A percentile compares a stretch with the other conserved stretches of the same genome.
Evolutionary conservation across 768 basidiomycete genomes (phyloP).

Genomic region (Tricholoma matsutake): DNA sequence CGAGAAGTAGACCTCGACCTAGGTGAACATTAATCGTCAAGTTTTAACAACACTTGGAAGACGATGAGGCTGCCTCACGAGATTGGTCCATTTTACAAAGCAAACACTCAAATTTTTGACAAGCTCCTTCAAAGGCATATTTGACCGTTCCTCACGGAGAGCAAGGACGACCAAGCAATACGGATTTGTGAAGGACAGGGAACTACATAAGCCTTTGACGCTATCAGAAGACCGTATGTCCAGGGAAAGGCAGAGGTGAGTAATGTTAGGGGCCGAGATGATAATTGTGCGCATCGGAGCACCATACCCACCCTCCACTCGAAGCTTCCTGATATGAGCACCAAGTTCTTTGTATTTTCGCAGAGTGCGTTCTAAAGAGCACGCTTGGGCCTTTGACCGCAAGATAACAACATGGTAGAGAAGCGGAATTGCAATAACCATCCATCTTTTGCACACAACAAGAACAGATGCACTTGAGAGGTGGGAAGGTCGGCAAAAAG

Average conservation of each 20-base stretch:
- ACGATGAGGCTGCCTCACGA: not conserved
- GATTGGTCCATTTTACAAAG: not conserved
- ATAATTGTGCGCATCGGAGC: conserved; percentile 8
- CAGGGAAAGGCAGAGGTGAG: conserved; percentile 9
- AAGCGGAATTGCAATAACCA: conserved; percentile 13
- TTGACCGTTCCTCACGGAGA: not conserved
- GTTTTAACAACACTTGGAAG: not conserved
- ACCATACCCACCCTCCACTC: conserved; percentile 14
- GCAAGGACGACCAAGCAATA: not conserved
- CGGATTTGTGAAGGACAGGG: conserved; percentile 7
- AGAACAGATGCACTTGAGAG: conserved; percentile 12
- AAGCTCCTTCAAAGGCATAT: not conserved
- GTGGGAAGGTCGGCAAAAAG: conserved; percentile 5
- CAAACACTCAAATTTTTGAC: not conserved
- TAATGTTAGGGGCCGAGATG: conserved; percentile 5
- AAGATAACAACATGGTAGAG: conserved; percentile 16
- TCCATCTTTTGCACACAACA: conserved; percentile 17
- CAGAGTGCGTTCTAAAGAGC: conserved; percentile 11
- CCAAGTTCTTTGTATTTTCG: conserved; percentile 4
- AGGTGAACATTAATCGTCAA: not conserved
- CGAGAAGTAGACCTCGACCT: not conserved
- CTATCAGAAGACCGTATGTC: conserved; percentile 7
- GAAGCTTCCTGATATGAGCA: conserved; percentile 9
- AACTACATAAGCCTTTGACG: conserved; percentile 5
- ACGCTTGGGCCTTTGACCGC: conserved; percentile 18